Base-by-base conservation (phyloP, 345 rosid species). In the Murraya paniculata region DNA sequence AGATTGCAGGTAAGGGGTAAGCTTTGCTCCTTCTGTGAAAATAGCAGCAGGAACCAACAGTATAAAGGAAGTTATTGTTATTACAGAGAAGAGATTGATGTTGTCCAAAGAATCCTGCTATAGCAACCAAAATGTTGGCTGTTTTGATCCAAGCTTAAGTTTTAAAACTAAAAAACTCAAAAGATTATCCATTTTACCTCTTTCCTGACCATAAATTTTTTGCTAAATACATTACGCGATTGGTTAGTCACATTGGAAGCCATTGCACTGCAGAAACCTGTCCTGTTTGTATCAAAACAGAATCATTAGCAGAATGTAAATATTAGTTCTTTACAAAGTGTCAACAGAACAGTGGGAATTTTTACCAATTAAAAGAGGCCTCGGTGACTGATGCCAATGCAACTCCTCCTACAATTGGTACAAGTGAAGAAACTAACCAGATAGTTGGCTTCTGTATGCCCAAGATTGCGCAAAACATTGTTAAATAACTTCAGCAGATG, bases 171-270 rank as follows among this genome's bases (percentile, higher is more conserved):
- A 56, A 56, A 56, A 72, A 53, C 19, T 21, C 4, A 0, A 28
- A 4, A 11, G 16, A 58, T 71, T 27, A 7, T 33, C 22, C n/a
- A 24, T 31, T 60, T 79, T 73, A 90, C 88, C 92, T 90, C 93
- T 86, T 86, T 78, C 16, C 85, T 84, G 55, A 84, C 81, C 98
- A 95, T 91, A 71, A 91, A 77, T 57, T 87, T 95, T 75, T 95
- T 95, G 87, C 98, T 89, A 22, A 93, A 87, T 73, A 95, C 90
- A 78, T 93, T 93, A 57, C 99, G 89, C 2, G 93, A 92, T 81
- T 95, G 99, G 84, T 93, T 95, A 0, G 97, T 92, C 70, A 93
- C 83, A 80, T 95, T 95, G 71, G 99, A 95, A 39, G 98, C 96
- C 99, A 95, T 92, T 56, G 99, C 97, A 65, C 90, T 89, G 67